Base-by-base conservation (phyloP, 2,329 filamentous ascomycete genomes). In the Ophiostoma perfectum region DNA sequence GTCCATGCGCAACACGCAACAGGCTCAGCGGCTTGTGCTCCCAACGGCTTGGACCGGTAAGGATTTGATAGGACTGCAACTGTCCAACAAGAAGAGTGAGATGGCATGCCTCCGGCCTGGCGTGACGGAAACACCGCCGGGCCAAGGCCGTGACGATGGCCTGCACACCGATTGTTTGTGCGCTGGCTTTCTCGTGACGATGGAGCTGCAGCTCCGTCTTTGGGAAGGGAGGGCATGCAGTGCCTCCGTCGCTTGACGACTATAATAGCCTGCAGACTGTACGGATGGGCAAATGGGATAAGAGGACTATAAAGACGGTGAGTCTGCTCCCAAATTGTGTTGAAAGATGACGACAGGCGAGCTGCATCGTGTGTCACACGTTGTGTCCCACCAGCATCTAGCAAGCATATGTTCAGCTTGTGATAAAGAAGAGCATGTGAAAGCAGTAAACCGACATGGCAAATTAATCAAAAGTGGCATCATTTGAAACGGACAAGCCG, bases 321-420 rank as follows among this genome's bases (percentile, higher is more conserved):
- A 60, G 27, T 36, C 11, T 18, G n/a, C n/a, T 18, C 47, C 7
- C 47, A 58, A 5, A 58, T 44, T 44, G 42, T 11, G 55, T 60
- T 60, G 55, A 8, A 60, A 62, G 36, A 62, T 39, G 58, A 62
- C 58, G 58, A 62, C 38, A 42, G 58, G 58, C 58, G 58, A 62
- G 58, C 58, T 62, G 58, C 58, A 16, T 62, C 36, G 41, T 62
- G 38, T 60, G 14, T 60, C 55, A 60, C 55, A 60, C 27, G 27
- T 36, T 60, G 55, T 60, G 55, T 60, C 27, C 55, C 55, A 14
- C 11, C 5, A 12, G 27, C 27, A 2, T 60, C 4, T 27, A 27
- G 27, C 27, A 27, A 27, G 27, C 27, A 27, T 27, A 27, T 27
- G 27, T 27, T 2, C 27, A 27, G 27, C 27, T 27, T 27, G 14